A percentile compares a stretch with the other conserved stretches of the same genome.
These are phyloP conservation scores for Brassica juncea DNA, from an alignment of 345 rosid genomes.

Conservation along the genomic window DNA sequence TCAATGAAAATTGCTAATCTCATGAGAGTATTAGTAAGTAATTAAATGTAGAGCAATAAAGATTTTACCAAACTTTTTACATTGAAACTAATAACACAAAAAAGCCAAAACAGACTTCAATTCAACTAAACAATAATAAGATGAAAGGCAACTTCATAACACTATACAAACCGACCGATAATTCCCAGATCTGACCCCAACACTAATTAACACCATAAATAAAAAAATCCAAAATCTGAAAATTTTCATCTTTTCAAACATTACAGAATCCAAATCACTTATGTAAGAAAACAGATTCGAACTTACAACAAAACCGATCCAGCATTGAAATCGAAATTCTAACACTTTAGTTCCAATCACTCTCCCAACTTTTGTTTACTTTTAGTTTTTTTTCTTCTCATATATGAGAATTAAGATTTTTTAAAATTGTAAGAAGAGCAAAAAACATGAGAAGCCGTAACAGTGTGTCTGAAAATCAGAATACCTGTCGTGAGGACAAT, in stretches of 20 bases:
- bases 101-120: background rate
- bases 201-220: background rate
- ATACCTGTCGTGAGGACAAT: slow-evolving; percentile 22
- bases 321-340: background rate
- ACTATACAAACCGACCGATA: background rate
- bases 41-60: slow-evolving; percentile 10
- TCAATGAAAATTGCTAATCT: slow-evolving; percentile 6
- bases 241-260: background rate
- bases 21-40: background rate
- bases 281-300: slow-evolving; percentile 1
- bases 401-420: background rate
- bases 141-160: background rate
- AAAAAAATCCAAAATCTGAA: background rate
- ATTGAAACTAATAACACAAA: background rate
- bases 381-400: background rate
- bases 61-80: background rate
- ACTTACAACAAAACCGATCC: slow-evolving; percentile 15
- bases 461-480: slow-evolving; percentile 8
- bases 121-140: background rate
- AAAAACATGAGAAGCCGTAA: background rate
- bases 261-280: background rate
- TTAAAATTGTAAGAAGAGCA: background rate
- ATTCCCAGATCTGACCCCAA: slow-evolving; percentile 35
- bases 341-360: background rate
- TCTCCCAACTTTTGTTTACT: background rate